A percentile compares a stretch with the other conserved stretches of the same genome.
phyloP scores from a whole-genome alignment of 2,329 filamentous ascomycete species.

The Ophiocordyceps camponoti-rufipedis region DNA sequence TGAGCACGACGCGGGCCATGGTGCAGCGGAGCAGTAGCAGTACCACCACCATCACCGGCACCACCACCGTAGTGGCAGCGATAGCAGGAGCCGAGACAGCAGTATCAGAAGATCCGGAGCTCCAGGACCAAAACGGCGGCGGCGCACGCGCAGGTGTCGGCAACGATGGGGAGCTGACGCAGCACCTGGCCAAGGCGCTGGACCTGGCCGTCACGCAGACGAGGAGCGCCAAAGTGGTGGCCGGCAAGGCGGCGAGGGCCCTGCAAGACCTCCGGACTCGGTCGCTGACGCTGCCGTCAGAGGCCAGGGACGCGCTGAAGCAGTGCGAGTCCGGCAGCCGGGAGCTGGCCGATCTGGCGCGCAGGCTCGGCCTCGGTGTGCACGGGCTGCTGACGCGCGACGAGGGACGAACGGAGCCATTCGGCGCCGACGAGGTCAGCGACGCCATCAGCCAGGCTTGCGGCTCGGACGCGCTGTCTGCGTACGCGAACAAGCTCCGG shows the following conservation, averaged over 20 bases:
- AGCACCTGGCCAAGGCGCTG: constrained; percentile 50
- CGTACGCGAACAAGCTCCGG: constrained; percentile 49
- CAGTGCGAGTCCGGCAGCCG: constrained; percentile 45
- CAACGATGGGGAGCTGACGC: constrained; percentile 43
- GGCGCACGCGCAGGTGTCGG: background rate
- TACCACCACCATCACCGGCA: constrained; percentile 1
- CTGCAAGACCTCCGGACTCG: constrained; percentile 61
- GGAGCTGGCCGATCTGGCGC: constrained; percentile 47
- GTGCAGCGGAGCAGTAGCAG: constrained; percentile 37
- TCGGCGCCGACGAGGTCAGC: constrained; percentile 49
- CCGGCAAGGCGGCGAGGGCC: constrained; percentile 58
- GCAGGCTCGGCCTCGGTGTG: constrained; percentile 47
- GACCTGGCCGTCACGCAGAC: constrained; percentile 59
- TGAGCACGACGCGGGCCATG: constrained; percentile 45
- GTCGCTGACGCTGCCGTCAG: constrained; percentile 53
- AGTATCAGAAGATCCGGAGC: background rate
- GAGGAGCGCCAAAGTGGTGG: constrained; percentile 67
- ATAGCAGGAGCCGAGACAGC: background rate
- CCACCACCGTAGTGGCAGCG: constrained; percentile 12
- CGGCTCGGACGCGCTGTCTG: constrained; percentile 52
- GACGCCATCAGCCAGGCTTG: constrained; percentile 38
- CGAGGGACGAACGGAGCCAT: constrained; percentile 50
- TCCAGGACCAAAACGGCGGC: no score
- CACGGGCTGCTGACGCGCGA: constrained; percentile 46
- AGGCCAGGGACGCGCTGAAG: constrained; percentile 52